A percentile compares a stretch with the other conserved stretches of the same genome.
phyloP scores from a whole-genome alignment of 495 filamentous ascomycete species.

The Penicillium angulare region DNA sequence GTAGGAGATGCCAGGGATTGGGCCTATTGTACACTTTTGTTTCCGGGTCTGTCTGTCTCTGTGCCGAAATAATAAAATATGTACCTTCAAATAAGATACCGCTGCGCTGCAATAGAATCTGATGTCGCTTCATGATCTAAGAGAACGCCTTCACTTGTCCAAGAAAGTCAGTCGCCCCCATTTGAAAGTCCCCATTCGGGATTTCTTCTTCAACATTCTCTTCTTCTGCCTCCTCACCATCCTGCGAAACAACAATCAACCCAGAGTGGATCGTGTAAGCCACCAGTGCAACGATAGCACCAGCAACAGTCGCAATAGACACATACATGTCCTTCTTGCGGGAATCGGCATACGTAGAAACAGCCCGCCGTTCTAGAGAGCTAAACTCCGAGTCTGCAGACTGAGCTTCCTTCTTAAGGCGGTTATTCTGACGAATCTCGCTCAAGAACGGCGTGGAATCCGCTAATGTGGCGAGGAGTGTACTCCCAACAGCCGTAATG shows the following conservation, averaged over 20 bases:
- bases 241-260: conserved; percentile 14
- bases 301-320: conserved; percentile 38
- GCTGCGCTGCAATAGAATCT: not conserved
- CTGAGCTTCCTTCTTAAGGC: conserved; percentile 32
- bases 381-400: conserved; percentile 27
- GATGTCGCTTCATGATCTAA: not conserved
- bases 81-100: not conserved
- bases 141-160: not conserved
- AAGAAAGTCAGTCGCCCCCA: conserved; percentile 25
- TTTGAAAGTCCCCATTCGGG: conserved; percentile 3
- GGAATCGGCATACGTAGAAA: conserved; percentile 26
- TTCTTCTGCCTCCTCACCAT: conserved; percentile 17
- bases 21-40: conserved; percentile 12
- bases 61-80: conserved; percentile 3
- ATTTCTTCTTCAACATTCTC: conserved; percentile 16
- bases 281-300: conserved; percentile 33
- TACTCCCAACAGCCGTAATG: conserved; percentile 32
- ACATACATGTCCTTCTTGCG: conserved; percentile 38
- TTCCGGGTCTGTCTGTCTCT: conserved; percentile 6
- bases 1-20: conserved; percentile 45
- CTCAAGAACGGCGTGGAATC: conserved; percentile 42
- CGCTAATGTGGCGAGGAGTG: conserved; percentile 37
- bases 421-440: conserved; percentile 36
- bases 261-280: conserved; percentile 43
- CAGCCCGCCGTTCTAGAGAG: conserved; percentile 18